Conservation (phyloP, 345 rosid species). For the Hibiscus tridactylites region DNA sequence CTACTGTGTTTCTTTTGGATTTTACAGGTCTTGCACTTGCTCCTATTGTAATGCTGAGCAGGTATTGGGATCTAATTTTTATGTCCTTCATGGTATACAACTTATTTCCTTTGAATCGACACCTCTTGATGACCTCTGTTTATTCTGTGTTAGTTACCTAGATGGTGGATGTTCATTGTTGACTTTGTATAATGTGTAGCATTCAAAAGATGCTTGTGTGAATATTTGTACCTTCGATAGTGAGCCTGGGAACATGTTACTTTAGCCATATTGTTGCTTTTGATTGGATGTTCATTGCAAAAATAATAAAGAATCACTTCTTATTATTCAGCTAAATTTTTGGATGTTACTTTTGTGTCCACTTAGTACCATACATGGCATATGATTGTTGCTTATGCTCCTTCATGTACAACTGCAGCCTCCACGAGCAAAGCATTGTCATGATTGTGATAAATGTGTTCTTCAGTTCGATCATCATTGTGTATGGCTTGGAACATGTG, state of each 20-base stretch:
- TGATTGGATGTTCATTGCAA: not conserved
- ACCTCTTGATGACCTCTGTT: not conserved
- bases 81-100: not conserved
- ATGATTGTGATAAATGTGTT: constrained; percentile 95
- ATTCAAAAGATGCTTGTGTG: not conserved
- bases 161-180: not conserved
- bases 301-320: not conserved
- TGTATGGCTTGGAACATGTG: constrained; percentile 96
- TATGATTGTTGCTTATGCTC: constrained; percentile 1
- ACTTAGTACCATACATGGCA: not conserved
- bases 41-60: constrained; percentile 80
- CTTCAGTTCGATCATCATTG: constrained; percentile 99
- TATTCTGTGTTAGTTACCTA: not conserved
- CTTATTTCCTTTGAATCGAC: not conserved
- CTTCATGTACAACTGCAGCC: constrained; percentile 47
- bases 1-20: constrained; percentile 10
- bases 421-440: constrained; percentile 96
- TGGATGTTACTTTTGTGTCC: not conserved
- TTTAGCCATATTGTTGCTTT: not conserved
- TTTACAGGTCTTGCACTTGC: constrained; percentile 73
- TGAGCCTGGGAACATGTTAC: not conserved
- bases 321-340: not conserved
- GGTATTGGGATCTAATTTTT: constrained; percentile 33
- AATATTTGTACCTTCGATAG: not conserved
- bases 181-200: not conserved